Percentiles rank a stretch among this genome's conserved stretches.
Conservation (phyloP, 148 eudicot genomes). For the Cornus kousa region DNA sequence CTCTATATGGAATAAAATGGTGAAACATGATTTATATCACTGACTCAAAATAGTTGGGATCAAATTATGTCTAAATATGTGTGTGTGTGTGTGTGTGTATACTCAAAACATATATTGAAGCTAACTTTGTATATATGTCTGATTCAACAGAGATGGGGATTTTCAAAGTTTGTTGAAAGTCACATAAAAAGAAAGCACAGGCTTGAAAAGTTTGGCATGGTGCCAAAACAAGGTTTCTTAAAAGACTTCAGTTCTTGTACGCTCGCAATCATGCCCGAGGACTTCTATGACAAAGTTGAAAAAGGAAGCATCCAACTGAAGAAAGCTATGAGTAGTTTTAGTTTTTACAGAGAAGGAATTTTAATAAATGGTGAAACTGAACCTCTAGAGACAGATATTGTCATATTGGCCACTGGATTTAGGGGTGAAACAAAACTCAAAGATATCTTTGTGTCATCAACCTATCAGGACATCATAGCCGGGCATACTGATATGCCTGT, state of each 20-base stretch:
- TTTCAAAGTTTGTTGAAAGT: slow-evolving; percentile 41
- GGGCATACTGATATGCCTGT: slow-evolving; percentile 17
- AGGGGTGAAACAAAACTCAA: slow-evolving; percentile 43
- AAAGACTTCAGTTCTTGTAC: slow-evolving; percentile 31
- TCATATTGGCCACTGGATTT: slow-evolving; percentile 51
- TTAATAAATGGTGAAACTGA: slow-evolving; percentile 12
- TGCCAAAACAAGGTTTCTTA: slow-evolving; percentile 38
- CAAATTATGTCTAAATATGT: neutral
- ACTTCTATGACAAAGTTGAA: slow-evolving; percentile 36
- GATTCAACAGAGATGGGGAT: slow-evolving; percentile 36
- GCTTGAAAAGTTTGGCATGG: slow-evolving; percentile 27
- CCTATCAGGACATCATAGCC: slow-evolving; percentile 26
- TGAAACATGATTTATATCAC: neutral
- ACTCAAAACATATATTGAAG: no score
- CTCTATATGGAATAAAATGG: no score
- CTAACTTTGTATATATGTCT: neutral
- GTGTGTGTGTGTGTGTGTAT: neutral
- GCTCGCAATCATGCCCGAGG: slow-evolving; percentile 22
- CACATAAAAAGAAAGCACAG: slow-evolving; percentile 28
- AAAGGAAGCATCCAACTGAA: slow-evolving; percentile 43
- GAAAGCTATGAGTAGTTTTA: slow-evolving; percentile 17
- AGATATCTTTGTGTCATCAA: slow-evolving; percentile 26
- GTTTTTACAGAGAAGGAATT: slow-evolving; percentile 34
- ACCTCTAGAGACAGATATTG: slow-evolving; percentile 29
- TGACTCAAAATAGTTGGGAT: neutral